Evolutionary conservation across 1,284 basidiomycete genomes (phyloP).

Genomic region (Ustilago esculenta): DNA sequence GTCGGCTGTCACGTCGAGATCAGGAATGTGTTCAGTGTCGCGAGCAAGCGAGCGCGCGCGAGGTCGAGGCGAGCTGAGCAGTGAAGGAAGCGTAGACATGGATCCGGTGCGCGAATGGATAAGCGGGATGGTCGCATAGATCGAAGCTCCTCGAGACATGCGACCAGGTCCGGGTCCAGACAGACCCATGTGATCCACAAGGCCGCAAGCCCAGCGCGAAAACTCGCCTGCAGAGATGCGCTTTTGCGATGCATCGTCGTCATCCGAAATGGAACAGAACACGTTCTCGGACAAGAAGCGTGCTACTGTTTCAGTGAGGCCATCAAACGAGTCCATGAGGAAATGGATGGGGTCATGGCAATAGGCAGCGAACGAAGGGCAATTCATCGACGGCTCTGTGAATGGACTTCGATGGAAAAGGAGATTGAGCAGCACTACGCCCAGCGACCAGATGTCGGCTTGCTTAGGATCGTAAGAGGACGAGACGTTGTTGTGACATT

Average conservation of each 20-base stretch:
- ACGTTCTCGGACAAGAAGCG: slow-evolving; percentile 85
- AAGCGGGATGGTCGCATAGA: slow-evolving; percentile 44
- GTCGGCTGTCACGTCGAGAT: slow-evolving; percentile 26
- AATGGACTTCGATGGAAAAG: slow-evolving; percentile 98
- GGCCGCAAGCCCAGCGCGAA: slow-evolving; percentile 82
- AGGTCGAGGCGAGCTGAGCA: slow-evolving; percentile 43
- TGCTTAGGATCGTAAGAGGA: slow-evolving; percentile 91
- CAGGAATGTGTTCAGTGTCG: slow-evolving; percentile 25
- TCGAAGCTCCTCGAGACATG: slow-evolving; percentile 46
- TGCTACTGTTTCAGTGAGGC: slow-evolving; percentile 87
- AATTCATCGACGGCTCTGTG: slow-evolving; percentile 86
- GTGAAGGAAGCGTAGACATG: slow-evolving; percentile 40
- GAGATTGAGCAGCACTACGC: slow-evolving; percentile 98
- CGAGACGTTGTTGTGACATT: slow-evolving; percentile 96
- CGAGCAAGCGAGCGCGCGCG: slow-evolving; percentile 26
- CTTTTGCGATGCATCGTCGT: slow-evolving; percentile 67
- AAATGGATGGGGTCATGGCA: slow-evolving; percentile 82
- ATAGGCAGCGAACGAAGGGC: slow-evolving; percentile 83
- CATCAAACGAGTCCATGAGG: slow-evolving; percentile 87
- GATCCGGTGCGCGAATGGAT: slow-evolving; percentile 48
- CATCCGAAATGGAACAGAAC: slow-evolving; percentile 79
- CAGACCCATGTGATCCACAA: slow-evolving; percentile 72
- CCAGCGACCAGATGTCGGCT: slow-evolving; percentile 98
- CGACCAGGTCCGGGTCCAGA: slow-evolving; percentile 21
- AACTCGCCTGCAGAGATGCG: slow-evolving; percentile 84